phyloP scores from a whole-genome alignment of 768 basidiomycete genomes.

The Tulasnella sp. region DNA sequence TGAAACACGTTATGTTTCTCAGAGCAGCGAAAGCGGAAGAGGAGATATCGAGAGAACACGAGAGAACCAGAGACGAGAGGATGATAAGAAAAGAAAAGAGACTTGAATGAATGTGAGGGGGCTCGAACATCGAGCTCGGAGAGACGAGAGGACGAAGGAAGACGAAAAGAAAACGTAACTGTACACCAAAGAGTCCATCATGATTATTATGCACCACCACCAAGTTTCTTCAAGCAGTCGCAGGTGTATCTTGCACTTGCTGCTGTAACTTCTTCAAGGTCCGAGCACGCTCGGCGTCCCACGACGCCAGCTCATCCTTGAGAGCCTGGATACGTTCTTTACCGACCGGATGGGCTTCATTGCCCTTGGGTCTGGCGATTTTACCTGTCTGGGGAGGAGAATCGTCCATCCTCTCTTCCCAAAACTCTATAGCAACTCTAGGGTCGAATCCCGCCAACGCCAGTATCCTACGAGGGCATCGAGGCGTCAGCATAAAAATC shows the following conservation, averaged over 20 bases:
- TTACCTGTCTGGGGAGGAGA: conserved; percentile 16
- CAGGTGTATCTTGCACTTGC: background rate
- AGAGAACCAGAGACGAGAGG: background rate
- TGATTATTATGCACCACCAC: background rate
- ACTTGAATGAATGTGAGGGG: background rate
- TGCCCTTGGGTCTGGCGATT: conserved; percentile 3
- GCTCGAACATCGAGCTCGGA: background rate
- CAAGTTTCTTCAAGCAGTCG: background rate
- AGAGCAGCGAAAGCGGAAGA: background rate
- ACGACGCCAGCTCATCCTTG: conserved; percentile 54
- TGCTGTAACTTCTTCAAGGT: background rate
- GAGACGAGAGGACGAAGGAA: background rate
- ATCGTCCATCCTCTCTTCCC: conserved; percentile 40
- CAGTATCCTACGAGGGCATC: conserved; percentile 48
- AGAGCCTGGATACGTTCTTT: conserved; percentile 50
- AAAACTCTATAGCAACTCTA: conserved; percentile 66
- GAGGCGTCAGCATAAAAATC: background rate
- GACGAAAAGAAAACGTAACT: background rate
- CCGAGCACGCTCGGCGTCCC: conserved; percentile 34
- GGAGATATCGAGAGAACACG: background rate
- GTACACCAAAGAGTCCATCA: background rate
- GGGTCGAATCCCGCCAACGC: conserved; percentile 90
- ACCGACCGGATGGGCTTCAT: conserved; percentile 52
- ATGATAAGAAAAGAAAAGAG: background rate
- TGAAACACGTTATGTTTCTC: background rate